These are phyloP conservation scores for Lactifluus volemus DNA, from an alignment of 768 basidiomycete species.

Conservation along the genomic window DNA sequence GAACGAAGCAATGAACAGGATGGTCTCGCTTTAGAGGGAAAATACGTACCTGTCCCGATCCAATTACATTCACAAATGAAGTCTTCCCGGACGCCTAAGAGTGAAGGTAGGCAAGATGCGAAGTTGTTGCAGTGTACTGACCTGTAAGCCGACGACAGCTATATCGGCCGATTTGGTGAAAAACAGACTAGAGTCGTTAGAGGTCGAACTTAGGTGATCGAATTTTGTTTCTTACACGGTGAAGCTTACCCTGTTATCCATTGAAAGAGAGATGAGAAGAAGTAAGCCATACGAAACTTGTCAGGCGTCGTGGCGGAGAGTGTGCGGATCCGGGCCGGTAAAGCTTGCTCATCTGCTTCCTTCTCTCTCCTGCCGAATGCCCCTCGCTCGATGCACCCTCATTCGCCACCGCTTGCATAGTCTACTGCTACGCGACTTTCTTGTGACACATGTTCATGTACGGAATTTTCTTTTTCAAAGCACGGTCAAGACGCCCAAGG, in stretches of 20 bases:
- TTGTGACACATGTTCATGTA: neutral
- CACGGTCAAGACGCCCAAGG: neutral
- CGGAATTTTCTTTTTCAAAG: neutral
- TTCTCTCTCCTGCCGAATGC: neutral
- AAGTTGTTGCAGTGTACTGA: constrained; percentile 22
- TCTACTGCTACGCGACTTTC: neutral
- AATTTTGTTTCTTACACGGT: neutral
- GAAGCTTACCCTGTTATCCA: constrained; percentile 45
- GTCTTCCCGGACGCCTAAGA: constrained; percentile 88
- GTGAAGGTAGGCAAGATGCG: neutral
- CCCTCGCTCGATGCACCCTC: constrained; percentile 4
- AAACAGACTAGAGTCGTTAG: constrained; percentile 47
- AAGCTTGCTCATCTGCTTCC: neutral
- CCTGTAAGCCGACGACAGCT: constrained; percentile 87
- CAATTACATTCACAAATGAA: constrained; percentile 86
- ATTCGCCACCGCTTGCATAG: neutral
- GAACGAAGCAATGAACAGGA: neutral
- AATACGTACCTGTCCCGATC: constrained; percentile 60
- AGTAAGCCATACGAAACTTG: constrained; percentile 7
- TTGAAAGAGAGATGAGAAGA: constrained; percentile 36
- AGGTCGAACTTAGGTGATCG: neutral
- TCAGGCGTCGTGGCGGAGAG: neutral
- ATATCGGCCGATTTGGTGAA: constrained; percentile 85
- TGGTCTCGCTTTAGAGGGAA: neutral
- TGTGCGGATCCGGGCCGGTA: neutral